These are phyloP conservation scores for Lactarius indigo DNA, from an alignment of 768 basidiomycete species.

Conservation along the genomic window DNA sequence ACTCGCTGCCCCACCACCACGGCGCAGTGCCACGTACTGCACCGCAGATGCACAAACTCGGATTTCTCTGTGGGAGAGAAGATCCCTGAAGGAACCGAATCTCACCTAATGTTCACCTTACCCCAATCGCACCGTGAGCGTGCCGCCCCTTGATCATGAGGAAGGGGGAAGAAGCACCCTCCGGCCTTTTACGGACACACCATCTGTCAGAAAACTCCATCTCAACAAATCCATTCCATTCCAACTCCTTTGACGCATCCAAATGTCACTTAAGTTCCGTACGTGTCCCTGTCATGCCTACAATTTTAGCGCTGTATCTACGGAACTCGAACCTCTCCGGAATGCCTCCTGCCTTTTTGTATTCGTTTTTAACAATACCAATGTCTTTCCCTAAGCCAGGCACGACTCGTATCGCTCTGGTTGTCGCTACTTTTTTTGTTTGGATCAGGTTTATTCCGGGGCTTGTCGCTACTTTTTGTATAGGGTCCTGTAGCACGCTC, in stretches of 20 bases:
- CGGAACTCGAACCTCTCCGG: not conserved
- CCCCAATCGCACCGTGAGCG: not conserved
- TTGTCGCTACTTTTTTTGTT: not conserved
- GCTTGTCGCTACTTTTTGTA: not conserved
- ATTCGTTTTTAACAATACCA: too few species aligned
- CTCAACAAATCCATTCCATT: not conserved
- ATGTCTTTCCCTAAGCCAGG: too few species aligned
- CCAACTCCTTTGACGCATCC: not conserved
- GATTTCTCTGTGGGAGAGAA: not conserved
- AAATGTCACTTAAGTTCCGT: not conserved
- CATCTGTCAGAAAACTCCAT: not conserved
- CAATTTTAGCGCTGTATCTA: not conserved
- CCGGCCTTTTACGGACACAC: not conserved
- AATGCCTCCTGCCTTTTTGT: too few species aligned
- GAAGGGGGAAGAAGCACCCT: not conserved
- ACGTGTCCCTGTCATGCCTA: not conserved
- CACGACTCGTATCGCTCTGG: not conserved
- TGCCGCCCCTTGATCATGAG: not conserved
- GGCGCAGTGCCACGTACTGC: not conserved
- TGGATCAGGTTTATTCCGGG: too few species aligned
- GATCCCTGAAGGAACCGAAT: not conserved
- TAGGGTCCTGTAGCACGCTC: not conserved
- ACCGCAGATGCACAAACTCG: not conserved
- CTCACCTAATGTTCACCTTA: not conserved
- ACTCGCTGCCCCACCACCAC: not conserved